A percentile compares a stretch with the other conserved stretches of the same genome.
Evolutionary conservation across 768 basidiomycete genomes (phyloP).

Genomic region (Lactarius tabidus): DNA sequence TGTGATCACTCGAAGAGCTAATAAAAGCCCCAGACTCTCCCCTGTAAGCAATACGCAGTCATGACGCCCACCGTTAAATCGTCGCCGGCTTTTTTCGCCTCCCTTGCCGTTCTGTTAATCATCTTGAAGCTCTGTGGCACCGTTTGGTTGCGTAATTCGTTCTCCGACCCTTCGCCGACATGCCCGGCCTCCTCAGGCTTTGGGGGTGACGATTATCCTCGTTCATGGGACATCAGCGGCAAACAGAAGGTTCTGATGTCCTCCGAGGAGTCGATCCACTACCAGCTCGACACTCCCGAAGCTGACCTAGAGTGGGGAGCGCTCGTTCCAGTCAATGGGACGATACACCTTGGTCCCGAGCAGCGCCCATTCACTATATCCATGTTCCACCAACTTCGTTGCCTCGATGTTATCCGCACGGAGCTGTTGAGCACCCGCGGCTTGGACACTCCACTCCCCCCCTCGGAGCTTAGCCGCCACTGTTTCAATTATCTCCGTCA

Average conservation of each 20-base stretch:
- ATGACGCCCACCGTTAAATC: background rate
- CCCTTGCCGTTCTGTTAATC: background rate
- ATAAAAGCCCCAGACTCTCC: background rate
- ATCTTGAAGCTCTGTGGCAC: background rate
- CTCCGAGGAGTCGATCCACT: conserved; percentile 4
- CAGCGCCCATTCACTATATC: conserved; percentile 30
- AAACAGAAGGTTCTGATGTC: background rate
- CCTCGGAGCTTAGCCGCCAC: conserved; percentile 33
- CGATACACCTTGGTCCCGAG: background rate
- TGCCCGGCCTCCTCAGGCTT: background rate
- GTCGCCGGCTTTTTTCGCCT: background rate
- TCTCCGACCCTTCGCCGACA: background rate
- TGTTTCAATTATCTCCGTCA: conserved; percentile 40
- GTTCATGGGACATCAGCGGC: background rate
- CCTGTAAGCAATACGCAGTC: background rate
- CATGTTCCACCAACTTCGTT: conserved; percentile 50
- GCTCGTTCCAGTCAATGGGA: conserved; percentile 1
- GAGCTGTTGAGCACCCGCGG: conserved; percentile 26
- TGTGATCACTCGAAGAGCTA: background rate
- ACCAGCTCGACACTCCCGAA: background rate
- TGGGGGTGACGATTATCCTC: background rate
- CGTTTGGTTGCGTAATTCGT: background rate
- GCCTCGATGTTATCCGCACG: conserved; percentile 30
- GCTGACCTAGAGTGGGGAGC: background rate
- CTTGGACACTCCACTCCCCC: conserved; percentile 29